Conservation (phyloP, 2,329 filamentous ascomycete species). For the Colletotrichum kahawae region DNA sequence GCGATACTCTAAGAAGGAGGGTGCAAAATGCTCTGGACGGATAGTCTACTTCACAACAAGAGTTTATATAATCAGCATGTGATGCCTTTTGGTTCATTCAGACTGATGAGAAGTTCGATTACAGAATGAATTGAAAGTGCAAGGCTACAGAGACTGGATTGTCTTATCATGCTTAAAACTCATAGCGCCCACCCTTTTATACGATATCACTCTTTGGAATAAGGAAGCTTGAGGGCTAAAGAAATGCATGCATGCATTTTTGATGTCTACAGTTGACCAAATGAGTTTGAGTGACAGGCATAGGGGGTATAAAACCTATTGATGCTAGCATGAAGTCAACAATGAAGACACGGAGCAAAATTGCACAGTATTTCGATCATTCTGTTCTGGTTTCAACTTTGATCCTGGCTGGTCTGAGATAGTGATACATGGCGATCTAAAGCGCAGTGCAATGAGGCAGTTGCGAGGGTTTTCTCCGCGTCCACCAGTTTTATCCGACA, state of each 20-base stretch:
- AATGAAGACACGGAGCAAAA: neutral
- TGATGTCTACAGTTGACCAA: neutral
- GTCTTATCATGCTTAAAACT: neutral
- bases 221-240: neutral
- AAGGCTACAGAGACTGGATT: neutral
- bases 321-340: neutral
- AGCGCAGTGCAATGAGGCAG: neutral
- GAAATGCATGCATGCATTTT: accelerated
- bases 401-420: neutral
- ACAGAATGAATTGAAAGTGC: accelerated
- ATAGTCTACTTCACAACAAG: no score
- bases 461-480: neutral
- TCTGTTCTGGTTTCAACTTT: neutral
- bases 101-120: neutral
- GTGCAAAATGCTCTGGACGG: no score
- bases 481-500: neutral
- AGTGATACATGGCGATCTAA: neutral
- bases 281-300: neutral
- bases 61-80: neutral
- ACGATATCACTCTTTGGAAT: accelerated
- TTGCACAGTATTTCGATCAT: no score
- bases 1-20: no score
- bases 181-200: accelerated
- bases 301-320: neutral
- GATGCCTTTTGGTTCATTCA: accelerated